Evolutionary conservation across 208 protist genomes (phyloP).

Genomic region (Crithidia bombi): DNA sequence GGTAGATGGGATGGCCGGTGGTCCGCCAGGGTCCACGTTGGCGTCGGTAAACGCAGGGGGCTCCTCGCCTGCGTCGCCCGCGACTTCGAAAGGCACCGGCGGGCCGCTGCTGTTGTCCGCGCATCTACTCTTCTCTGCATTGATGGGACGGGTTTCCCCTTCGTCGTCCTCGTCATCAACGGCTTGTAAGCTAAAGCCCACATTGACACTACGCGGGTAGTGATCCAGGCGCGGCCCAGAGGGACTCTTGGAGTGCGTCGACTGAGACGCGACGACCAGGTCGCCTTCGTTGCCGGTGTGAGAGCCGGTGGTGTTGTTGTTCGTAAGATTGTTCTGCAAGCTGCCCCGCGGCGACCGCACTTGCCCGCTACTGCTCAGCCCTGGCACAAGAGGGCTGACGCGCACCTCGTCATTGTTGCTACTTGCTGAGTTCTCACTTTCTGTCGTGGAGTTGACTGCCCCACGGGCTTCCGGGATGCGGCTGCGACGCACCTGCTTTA

Average conservation of each 20-base stretch:
- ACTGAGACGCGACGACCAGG: slow-evolving; percentile 8
- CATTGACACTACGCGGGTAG: slow-evolving; percentile 35
- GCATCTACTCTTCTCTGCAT: background rate
- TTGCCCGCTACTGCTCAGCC: background rate
- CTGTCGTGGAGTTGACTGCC: background rate
- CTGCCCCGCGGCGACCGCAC: slow-evolving; percentile 12
- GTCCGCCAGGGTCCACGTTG: background rate
- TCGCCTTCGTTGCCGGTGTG: slow-evolving; percentile 5
- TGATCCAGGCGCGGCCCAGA: slow-evolving; percentile 39
- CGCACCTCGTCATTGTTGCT: background rate
- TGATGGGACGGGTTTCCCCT: slow-evolving; percentile 19
- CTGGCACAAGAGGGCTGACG: background rate
- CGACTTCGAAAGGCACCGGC: background rate
- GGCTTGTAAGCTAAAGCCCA: slow-evolving; percentile 29
- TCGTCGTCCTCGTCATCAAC: slow-evolving; percentile 38
- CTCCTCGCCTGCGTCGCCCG: background rate
- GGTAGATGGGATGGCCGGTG: slow-evolving; percentile 5
- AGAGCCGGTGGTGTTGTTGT: background rate
- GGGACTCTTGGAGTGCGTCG: slow-evolving; percentile 38
- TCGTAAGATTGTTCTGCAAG: background rate
- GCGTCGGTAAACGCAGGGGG: background rate
- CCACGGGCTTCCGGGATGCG: background rate
- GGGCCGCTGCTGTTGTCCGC: background rate
- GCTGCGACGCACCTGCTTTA: slow-evolving; percentile 23
- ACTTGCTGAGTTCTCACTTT: background rate